Evolutionary conservation across 176 grass and related monocot genomes (phyloP).

Genomic region (Hordeum vulgare): MorexV3_pseudomolecules_assembly NC_058524.1:164177052-164177551

Average conservation of each 20-base stretch:
- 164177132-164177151: too few relatives aligned
- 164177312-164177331: neutral
- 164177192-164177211: too few relatives aligned
- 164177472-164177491: neutral
- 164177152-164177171: too few relatives aligned
- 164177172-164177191: too few relatives aligned
- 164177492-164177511: constrained; percentile 8
- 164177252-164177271: too few relatives aligned
- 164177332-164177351: neutral
- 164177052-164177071: too few relatives aligned
- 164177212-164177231: too few relatives aligned
- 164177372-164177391: neutral
- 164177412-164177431: constrained; percentile 5
- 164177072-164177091: too few relatives aligned
- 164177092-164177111: too few relatives aligned
- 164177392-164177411: neutral
- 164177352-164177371: neutral
- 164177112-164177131: too few relatives aligned
- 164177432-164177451: neutral
- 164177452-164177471: neutral
- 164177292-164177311: neutral
- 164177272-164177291: neutral
- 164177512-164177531: constrained; percentile 13
- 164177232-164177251: too few relatives aligned
- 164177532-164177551: neutral